phyloP scores from a whole-genome alignment of 2,329 filamentous ascomycete genomes.

The Purpureocillium takamizusanense region DNA sequence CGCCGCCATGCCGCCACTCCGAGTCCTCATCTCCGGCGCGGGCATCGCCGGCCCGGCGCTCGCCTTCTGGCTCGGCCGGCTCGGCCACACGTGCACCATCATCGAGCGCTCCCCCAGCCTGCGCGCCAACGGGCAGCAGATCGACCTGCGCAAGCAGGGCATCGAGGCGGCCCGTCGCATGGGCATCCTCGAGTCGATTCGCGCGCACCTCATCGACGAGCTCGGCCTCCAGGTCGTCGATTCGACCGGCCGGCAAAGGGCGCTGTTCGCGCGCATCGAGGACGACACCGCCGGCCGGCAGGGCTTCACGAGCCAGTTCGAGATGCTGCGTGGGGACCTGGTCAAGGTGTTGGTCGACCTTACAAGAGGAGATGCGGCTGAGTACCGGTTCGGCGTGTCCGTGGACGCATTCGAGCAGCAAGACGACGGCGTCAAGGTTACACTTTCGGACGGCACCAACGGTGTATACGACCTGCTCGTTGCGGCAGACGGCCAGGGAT shows the following conservation, averaged over 20 bases:
- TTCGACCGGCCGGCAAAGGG: constrained; percentile 22
- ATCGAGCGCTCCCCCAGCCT: constrained; percentile 29
- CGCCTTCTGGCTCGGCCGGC: constrained; percentile 29
- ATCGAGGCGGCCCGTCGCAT: constrained; percentile 27
- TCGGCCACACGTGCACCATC: constrained; percentile 29
- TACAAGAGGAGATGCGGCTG: constrained; percentile 11
- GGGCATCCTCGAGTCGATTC: constrained; percentile 27
- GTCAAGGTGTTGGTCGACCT: constrained; percentile 36
- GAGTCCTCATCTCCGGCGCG: constrained; percentile 38
- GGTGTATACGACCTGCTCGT: constrained; percentile 41
- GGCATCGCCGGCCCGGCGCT: constrained; percentile 35
- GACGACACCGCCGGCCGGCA: constrained; percentile 31
- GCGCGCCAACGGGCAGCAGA: constrained; percentile 31
- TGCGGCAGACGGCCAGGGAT: constrained; percentile 40
- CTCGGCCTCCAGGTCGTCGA: constrained; percentile 38
- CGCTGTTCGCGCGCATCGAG: constrained; percentile 21
- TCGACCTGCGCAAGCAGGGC: constrained; percentile 35
- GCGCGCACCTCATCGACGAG: constrained; percentile 32
- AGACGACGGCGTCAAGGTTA: constrained; percentile 19
- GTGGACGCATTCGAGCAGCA: constrained; percentile 18
- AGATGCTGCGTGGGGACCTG: constrained; percentile 51
- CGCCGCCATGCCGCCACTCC: too few relatives aligned
- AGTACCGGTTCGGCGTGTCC: constrained; percentile 19
- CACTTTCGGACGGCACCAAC: constrained; percentile 33
- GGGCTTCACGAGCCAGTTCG: constrained; percentile 43